Evolutionary conservation across 106 monocot genomes (phyloP), one percentile per base, ranked within the genome.

Genomic region (Dendrobium huoshanense): DNA sequence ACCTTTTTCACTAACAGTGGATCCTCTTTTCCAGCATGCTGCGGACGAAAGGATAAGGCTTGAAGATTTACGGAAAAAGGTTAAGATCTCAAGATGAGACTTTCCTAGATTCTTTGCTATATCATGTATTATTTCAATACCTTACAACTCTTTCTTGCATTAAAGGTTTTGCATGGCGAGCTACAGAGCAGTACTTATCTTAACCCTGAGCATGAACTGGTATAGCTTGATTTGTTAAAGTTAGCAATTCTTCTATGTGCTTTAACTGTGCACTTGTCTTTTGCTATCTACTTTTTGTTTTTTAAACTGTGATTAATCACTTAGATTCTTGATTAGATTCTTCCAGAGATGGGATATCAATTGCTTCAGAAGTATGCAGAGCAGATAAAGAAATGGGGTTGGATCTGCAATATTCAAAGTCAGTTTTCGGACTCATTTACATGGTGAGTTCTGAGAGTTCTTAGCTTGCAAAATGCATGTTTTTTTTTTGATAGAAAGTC

Each of bases 1-100:
- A 49, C 41, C 18, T 27, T 49, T 76, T 37, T 24, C 11, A 76
- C 6, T 25, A 27, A 8, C 2, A 74, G 6, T 49, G 49, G 2
- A 24, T 76, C 29, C 25, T 77, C 27, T 10, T 76, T 86, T 81
- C 41, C 86, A 99, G 98, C 98, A 99, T 87, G 98, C 98, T 85
- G 98, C 98, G 68, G 98, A 99, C 84, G 98, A 99, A 85, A 82
- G 98, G 59, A 99, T 99, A 75, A 91, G 98, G 58, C 82, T 99
- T 86, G 98, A 99, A 86, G 93, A 93, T 33, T 85, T 99, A 18
- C 92, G 91, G n/a, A 77, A 55, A 80, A 93, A 99, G 98, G 98
- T 99, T 61, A 40, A 25, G 25, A 8, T 18, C 8, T 5, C 27
- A 22, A 76, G 51, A 76, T 51, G 22, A 24, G 10, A 3, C 20